Percentiles rank a stretch among this genome's conserved stretches.
Evolutionary conservation across 148 eudicot genomes (phyloP).

Genomic region (Chenopodium quinoa): DNA sequence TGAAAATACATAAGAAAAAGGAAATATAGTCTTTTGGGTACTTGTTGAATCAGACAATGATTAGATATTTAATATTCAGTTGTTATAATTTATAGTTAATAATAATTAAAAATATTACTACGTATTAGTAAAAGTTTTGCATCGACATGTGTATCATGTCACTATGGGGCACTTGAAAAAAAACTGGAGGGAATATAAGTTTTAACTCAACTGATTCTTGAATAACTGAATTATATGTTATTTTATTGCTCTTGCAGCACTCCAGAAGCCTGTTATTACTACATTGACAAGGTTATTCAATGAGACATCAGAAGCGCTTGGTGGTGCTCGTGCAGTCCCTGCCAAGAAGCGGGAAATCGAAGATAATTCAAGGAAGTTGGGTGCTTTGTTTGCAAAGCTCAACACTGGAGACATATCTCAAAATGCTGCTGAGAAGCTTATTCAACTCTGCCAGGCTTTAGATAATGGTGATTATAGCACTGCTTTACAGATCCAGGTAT

Average conservation of each 20-base stretch:
- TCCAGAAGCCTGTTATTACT: constrained; percentile 73
- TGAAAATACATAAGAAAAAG: no score
- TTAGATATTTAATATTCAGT: no score
- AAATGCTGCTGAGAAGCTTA: constrained; percentile 88
- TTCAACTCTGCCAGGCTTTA: constrained; percentile 79
- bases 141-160: no score
- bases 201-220: neutral
- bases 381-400: constrained; percentile 74
- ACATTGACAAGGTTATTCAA: constrained; percentile 83
- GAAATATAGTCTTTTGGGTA: no score
- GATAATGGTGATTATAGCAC: constrained; percentile 74
- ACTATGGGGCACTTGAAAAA: no score
- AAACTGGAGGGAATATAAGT: neutral
- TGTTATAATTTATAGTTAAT: no score
- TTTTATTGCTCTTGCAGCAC: constrained; percentile 44
- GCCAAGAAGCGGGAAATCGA: constrained; percentile 86
- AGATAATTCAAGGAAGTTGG: constrained; percentile 85
- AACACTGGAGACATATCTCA: constrained; percentile 86
- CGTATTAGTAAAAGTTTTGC: no score
- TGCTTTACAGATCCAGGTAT: constrained; percentile 92
- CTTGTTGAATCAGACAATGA: no score
- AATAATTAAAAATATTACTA: no score
- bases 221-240: neutral
- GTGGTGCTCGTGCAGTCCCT: constrained; percentile 76
- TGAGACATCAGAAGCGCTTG: constrained; percentile 82